Conservation (phyloP, 352 stramenopile genomes). For the Phytophthora cactorum region DNA sequence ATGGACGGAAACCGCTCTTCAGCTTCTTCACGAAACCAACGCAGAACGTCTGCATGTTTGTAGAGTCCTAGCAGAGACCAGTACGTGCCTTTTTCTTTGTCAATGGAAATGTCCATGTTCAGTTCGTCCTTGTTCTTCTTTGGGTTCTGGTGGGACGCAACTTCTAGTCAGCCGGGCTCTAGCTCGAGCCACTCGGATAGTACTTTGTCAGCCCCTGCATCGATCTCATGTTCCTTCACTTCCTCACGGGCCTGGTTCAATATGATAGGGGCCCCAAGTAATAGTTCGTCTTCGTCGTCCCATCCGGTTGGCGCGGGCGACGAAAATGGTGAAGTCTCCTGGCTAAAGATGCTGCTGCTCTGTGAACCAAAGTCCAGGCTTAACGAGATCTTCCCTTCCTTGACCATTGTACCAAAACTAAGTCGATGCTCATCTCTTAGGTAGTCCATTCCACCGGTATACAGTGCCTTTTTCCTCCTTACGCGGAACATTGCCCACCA, state of each 20-base stretch:
- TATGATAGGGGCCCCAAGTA: slow-evolving; percentile 5
- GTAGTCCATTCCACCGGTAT: neutral
- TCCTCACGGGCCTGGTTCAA: neutral
- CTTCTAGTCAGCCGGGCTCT: slow-evolving; percentile 9
- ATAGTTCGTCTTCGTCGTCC: slow-evolving; percentile 13
- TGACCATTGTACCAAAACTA: slow-evolving; percentile 6
- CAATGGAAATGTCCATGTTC: neutral
- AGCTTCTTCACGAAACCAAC: slow-evolving; percentile 11
- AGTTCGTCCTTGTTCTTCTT: slow-evolving; percentile 1
- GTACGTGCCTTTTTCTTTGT: neutral
- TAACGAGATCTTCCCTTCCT: slow-evolving; percentile 1
- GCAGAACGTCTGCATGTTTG: slow-evolving; percentile 5
- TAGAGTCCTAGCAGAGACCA: slow-evolving; percentile 13
- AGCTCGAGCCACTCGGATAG: slow-evolving; percentile 1
- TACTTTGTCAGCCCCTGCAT: slow-evolving; percentile 5
- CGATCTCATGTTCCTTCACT: slow-evolving; percentile 12
- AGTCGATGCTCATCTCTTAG: neutral
- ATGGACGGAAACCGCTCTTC: neutral
- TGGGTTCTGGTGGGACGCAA: neutral
- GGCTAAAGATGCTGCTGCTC: neutral
- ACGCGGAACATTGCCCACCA: neutral
- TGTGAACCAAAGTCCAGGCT: neutral
- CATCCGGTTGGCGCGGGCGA: slow-evolving; percentile 6
- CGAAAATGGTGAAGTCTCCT: neutral
- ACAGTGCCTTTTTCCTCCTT: neutral